Conservation (phyloP, 2,329 filamentous ascomycete genomes). For the Sarocladium kiliense region DNA sequence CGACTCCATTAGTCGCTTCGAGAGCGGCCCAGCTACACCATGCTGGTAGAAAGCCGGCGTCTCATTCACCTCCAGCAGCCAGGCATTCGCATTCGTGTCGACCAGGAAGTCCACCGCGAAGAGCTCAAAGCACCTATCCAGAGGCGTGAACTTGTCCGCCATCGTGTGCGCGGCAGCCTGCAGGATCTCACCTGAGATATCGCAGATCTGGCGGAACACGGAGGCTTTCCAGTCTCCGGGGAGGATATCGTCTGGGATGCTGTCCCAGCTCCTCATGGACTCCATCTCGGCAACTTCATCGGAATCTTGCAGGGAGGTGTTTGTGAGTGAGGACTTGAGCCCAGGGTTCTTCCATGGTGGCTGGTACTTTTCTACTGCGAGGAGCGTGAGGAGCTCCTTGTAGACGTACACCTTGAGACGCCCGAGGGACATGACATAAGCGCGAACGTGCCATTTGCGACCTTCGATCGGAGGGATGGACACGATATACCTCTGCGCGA, state of each 20-base stretch:
- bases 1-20: slow-evolving; percentile 29
- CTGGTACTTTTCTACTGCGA: slow-evolving; percentile 28
- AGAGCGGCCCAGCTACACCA: slow-evolving; percentile 26
- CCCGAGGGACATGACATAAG: slow-evolving; percentile 30
- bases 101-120: slow-evolving; percentile 32
- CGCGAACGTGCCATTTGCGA: slow-evolving; percentile 31
- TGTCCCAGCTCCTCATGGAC: slow-evolving; percentile 31
- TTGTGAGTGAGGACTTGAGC: slow-evolving; percentile 29
- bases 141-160: slow-evolving; percentile 31
- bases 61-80: slow-evolving; percentile 33
- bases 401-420: slow-evolving; percentile 33
- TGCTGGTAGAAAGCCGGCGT: slow-evolving; percentile 32
- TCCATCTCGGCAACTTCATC: slow-evolving; percentile 24
- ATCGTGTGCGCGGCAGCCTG: slow-evolving; percentile 29
- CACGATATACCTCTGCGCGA: slow-evolving; percentile 31
- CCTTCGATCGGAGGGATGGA: slow-evolving; percentile 23
- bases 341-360: slow-evolving; percentile 30
- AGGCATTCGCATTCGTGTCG: slow-evolving; percentile 24
- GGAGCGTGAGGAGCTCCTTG: slow-evolving; percentile 28
- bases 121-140: slow-evolving; percentile 32
- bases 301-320: slow-evolving; percentile 30
- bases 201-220: slow-evolving; percentile 29
- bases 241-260: slow-evolving; percentile 21
- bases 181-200: slow-evolving; percentile 27
- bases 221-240: slow-evolving; percentile 25